A percentile compares a stretch with the other conserved stretches of the same genome.
Conservation (phyloP, 139 green algal genomes). For the Chlamydomonas urium region DNA sequence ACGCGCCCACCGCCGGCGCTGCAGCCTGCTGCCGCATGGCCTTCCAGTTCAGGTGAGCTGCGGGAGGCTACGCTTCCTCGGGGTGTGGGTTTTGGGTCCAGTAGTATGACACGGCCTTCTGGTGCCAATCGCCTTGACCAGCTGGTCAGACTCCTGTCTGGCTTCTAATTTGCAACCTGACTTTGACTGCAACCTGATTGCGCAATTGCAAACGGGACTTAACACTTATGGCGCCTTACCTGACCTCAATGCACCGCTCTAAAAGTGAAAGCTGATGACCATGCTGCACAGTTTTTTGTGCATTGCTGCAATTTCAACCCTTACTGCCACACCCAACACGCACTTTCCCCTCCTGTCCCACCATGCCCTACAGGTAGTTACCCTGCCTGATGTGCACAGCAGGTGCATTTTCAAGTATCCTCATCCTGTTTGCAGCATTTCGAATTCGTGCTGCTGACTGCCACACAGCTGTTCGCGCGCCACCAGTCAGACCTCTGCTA, state of each 20-base stretch:
- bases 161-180: not conserved
- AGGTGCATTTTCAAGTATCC: too few relatives aligned
- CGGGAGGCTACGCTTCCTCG: too few relatives aligned
- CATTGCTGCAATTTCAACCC: too few relatives aligned
- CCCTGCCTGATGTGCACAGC: too few relatives aligned
- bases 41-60: not conserved
- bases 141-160: not conserved
- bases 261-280: too few relatives aligned
- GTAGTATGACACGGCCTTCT: not conserved
- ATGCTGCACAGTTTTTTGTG: too few relatives aligned
- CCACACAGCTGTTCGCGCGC: not conserved
- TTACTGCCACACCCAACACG: too few relatives aligned
- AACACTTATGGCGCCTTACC: not conserved
- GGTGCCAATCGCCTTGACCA: not conserved
- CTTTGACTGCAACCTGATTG: not conserved
- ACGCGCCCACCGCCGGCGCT: slow-evolving; percentile 4
- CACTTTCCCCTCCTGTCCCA: too few relatives aligned
- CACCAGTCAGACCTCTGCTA: not conserved
- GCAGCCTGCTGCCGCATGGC: slow-evolving; percentile 2
- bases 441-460: too few relatives aligned
- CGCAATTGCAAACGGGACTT: not conserved
- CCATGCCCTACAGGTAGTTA: not conserved
- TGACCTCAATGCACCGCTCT: too few relatives aligned
- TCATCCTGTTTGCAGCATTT: too few relatives aligned
- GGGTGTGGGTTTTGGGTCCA: not conserved